Evolutionary conservation across 805 yeast species (phyloP).

Genomic region (Ogataea chonburiensis): DNA sequence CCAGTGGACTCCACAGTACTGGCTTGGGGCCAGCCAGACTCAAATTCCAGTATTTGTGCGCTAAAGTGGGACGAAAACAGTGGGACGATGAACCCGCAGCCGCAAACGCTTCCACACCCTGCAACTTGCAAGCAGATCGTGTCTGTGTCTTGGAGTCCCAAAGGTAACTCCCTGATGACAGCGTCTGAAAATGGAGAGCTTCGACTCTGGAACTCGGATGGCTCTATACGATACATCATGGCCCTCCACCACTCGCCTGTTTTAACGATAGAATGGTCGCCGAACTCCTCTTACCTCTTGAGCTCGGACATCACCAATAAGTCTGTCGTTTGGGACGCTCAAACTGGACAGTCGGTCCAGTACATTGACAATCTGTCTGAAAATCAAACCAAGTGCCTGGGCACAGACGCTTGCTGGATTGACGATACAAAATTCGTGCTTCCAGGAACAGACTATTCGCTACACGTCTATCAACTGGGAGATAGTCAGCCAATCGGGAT

Average conservation of each 20-base stretch:
- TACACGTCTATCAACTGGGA: slow-evolving; percentile 54
- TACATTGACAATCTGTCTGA: slow-evolving; percentile 37
- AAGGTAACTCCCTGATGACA: slow-evolving; percentile 61
- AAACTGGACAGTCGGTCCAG: slow-evolving; percentile 48
- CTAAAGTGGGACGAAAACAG: slow-evolving; percentile 19
- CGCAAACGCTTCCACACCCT: slow-evolving; percentile 25
- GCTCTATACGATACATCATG: slow-evolving; percentile 57
- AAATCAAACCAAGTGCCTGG: slow-evolving; percentile 26
- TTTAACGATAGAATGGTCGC: slow-evolving; percentile 59
- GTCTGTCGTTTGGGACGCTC: slow-evolving; percentile 65
- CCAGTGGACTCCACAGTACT: slow-evolving; percentile 45
- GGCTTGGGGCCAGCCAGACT: slow-evolving; percentile 51
- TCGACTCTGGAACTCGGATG: slow-evolving; percentile 75
- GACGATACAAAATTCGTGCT: slow-evolving; percentile 65
- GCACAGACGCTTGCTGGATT: slow-evolving; percentile 72
- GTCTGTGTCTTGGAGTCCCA: slow-evolving; percentile 58
- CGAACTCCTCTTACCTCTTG: slow-evolving; percentile 49
- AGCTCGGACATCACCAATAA: slow-evolving; percentile 58
- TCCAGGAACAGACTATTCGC: slow-evolving; percentile 57
- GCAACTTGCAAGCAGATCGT: slow-evolving; percentile 30
- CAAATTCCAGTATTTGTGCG: slow-evolving; percentile 28
- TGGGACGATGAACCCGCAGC: slow-evolving; percentile 14
- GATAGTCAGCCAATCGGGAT: slow-evolving; percentile 48
- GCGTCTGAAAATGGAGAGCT: slow-evolving; percentile 71
- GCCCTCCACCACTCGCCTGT: slow-evolving; percentile 56